These are phyloP conservation scores for Thalia dealbata DNA, from an alignment of 176 grass and related monocot species.

Conservation along the genomic window DNA sequence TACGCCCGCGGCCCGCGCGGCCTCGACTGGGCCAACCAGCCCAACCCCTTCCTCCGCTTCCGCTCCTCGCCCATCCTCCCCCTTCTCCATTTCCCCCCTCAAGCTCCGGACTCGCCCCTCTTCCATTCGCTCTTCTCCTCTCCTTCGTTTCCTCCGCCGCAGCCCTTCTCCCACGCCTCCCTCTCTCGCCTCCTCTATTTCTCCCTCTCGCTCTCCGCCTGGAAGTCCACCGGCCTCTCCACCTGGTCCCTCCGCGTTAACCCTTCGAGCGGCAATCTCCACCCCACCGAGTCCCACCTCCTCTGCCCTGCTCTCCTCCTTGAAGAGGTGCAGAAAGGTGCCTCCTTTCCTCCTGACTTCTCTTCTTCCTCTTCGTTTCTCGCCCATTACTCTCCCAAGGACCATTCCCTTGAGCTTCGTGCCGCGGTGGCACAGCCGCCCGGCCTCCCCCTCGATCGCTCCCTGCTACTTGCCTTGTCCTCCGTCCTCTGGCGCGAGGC, in stretches of 20 bases:
- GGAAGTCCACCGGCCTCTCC: conserved; percentile 67
- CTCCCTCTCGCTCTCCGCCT: conserved; percentile 83
- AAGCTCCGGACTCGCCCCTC: conserved; percentile 27
- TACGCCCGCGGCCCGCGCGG: conserved; percentile 73
- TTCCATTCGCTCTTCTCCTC: conserved; percentile 22
- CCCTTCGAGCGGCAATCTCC: conserved; percentile 91
- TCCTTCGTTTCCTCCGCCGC: conserved; percentile 14
- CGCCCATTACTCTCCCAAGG: conserved; percentile 66
- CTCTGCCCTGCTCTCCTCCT: conserved; percentile 22
- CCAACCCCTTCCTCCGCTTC: conserved; percentile 92
- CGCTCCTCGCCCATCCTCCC: conserved; percentile 21
- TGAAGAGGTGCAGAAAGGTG: not conserved
- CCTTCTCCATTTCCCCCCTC: conserved; percentile 26
- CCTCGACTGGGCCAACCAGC: conserved; percentile 94
- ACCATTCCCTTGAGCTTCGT: conserved; percentile 64
- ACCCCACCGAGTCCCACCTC: conserved; percentile 84
- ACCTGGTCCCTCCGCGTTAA: conserved; percentile 91
- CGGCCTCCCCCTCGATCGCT: conserved; percentile 20
- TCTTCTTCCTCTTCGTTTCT: conserved; percentile 24
- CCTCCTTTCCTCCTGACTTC: not conserved
- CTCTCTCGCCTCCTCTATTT: conserved; percentile 72
- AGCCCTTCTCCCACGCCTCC: conserved; percentile 31
- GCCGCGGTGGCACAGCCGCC: not conserved
- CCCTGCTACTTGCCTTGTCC: conserved; percentile 42
- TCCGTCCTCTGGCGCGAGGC: conserved; percentile 87